Evolutionary conservation across 177 flowering plant genomes (phyloP).

Genomic region (Tripterygium wilfordii): DNA sequence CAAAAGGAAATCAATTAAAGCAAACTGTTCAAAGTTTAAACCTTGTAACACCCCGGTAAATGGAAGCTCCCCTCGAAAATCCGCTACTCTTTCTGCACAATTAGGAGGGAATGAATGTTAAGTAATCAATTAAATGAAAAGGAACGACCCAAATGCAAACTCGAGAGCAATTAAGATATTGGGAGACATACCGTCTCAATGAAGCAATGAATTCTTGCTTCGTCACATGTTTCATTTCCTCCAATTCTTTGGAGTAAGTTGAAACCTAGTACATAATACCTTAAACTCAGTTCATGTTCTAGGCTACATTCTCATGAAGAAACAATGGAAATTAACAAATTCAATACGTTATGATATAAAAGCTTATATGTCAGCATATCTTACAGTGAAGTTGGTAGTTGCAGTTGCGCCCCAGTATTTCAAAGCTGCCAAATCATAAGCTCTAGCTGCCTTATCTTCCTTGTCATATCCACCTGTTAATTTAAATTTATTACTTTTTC

Average conservation of each 20-base stretch:
- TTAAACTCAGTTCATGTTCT: not conserved
- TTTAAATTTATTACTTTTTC: not conserved
- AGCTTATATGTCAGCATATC: not conserved
- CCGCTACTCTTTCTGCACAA: conserved; percentile 82
- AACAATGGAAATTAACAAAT: not conserved
- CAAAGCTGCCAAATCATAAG: conserved; percentile 91
- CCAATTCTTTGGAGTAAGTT: conserved; percentile 58
- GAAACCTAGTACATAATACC: too few relatives aligned
- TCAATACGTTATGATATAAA: not conserved
- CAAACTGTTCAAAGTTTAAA: conserved; percentile 6
- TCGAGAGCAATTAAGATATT: not conserved
- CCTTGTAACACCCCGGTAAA: conserved; percentile 94
- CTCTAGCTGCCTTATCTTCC: conserved; percentile 92
- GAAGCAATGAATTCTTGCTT: conserved; percentile 97
- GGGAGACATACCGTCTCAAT: conserved; percentile 53
- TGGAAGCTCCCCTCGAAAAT: conserved; percentile 90
- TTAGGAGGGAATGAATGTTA: not conserved
- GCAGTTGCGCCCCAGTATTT: conserved; percentile 92
- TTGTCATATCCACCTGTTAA: conserved; percentile 86
- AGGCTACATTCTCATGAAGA: conserved; percentile 4
- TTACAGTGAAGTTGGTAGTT: conserved; percentile 85
- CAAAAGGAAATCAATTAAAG: not conserved
- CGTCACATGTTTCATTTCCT: conserved; percentile 79
- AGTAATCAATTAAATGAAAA: too few relatives aligned
- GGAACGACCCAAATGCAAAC: too few relatives aligned